Evolutionary conservation across 2,329 filamentous ascomycete genomes (phyloP), one percentile per base, ranked within the genome.

Genomic region (Talaromyces sp.): DNA sequence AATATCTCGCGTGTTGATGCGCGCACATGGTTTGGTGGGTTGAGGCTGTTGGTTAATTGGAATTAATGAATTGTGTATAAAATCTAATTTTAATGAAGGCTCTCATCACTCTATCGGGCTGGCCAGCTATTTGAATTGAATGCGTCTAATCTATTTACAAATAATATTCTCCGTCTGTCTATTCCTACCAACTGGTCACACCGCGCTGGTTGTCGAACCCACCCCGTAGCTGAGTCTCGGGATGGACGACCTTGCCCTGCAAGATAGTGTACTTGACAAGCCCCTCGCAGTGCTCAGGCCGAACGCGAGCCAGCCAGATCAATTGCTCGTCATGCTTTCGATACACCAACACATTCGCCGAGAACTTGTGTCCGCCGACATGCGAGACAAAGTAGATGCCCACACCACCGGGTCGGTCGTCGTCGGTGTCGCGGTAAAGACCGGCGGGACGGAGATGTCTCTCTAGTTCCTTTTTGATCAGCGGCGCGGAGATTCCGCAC

Each of bases 311-410:
- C 48, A 96, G 80, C 92, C 92, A 96, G 65, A 96, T 93, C 72
- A 74, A 73, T 61, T 75, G 73, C 62, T 71, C 68, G 63, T 69
- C 69, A 53, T 73, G 75, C 61, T 70, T 83, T 19, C 92, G 83
- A 73, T 97, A 97, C 0, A 97, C 79, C 78, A 97, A 87, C 65
- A 96, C 85, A 70, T 97, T 97, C 29, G 92, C 92, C 54, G 88
- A 88, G 78, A 93, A 97, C 79, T 96, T 96, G 79, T 97, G 92
- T 0, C 92, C 93, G 35, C 93, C 92, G 4, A 96, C 90, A 71
- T 97, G 92, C 62, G 87, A 92, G 66, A 96, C 92, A 70, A 93
- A 96, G 77, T 94, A 95, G 62, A 96, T 90, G 1, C 90, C 92
- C 1, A 92, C 91, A 9, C 92, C 92, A 8, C 92, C 91, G 0